Conservation (phyloP, 805 yeast species). For the Candida cerambycidarum region DNA sequence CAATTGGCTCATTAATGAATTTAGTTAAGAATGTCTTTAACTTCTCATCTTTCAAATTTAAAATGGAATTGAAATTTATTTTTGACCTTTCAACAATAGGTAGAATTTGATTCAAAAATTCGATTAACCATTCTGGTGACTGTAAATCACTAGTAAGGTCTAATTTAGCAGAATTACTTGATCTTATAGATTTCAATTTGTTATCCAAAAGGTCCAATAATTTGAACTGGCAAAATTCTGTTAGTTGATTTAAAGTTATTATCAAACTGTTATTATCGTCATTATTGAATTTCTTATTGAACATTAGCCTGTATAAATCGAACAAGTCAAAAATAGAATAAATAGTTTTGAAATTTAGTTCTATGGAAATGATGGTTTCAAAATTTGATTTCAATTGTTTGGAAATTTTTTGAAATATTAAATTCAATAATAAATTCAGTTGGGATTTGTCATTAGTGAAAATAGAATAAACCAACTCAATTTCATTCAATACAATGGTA, state of each 20-base stretch:
- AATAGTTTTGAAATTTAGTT: constrained; percentile 53
- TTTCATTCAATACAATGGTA: constrained; percentile 80
- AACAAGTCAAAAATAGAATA: constrained; percentile 62
- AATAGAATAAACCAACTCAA: constrained; percentile 67
- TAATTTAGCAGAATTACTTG: constrained; percentile 39
- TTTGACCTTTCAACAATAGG: constrained; percentile 50
- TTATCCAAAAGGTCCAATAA: constrained; percentile 25
- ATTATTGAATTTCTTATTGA: constrained; percentile 40
- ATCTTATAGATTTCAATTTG: constrained; percentile 30
- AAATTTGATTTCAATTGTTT: constrained; percentile 62
- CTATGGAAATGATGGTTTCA: constrained; percentile 68
- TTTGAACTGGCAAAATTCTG: constrained; percentile 26
- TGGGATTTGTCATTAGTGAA: constrained; percentile 37
- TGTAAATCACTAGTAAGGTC: constrained; percentile 55
- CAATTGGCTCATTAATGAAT: constrained; percentile 49
- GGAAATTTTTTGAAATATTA: constrained; percentile 53
- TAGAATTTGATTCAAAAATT: constrained; percentile 60
- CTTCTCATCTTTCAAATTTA: constrained; percentile 39
- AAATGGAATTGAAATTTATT: constrained; percentile 32
- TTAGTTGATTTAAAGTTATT: constrained; percentile 23
- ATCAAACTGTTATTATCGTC: constrained; percentile 16
- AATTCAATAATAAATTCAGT: constrained; percentile 40
- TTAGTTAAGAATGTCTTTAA: constrained; percentile 38
- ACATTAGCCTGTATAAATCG: constrained; percentile 70
- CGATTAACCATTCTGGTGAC: constrained; percentile 82